These are phyloP conservation scores for Picochlorum sp. DNA, from an alignment of 139 green algal genomes.

Conservation along the genomic window DNA sequence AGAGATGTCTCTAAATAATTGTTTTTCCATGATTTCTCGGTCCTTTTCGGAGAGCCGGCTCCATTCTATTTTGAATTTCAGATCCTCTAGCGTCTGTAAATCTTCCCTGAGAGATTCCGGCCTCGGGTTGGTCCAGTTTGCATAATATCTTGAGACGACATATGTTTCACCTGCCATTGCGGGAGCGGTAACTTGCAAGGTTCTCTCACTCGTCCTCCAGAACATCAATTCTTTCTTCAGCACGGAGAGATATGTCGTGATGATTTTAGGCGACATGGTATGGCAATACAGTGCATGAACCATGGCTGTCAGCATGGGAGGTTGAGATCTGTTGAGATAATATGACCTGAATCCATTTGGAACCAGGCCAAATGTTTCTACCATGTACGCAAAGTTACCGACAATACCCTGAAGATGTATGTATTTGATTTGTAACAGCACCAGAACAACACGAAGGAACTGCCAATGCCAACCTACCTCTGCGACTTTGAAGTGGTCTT, in stretches of 20 bases:
- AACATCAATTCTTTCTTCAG: constrained; percentile 67
- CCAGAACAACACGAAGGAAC: not conserved
- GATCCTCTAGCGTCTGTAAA: not conserved
- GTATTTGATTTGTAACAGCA: not conserved
- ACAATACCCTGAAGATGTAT: constrained; percentile 28
- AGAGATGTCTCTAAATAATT: constrained; percentile 72
- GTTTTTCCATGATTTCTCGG: not conserved
- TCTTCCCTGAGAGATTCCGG: constrained; percentile 73
- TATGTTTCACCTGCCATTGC: constrained; percentile 18
- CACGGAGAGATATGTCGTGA: constrained; percentile 44
- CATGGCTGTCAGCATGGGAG: constrained; percentile 63
- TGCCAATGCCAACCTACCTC: not conserved
- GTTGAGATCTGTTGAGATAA: constrained; percentile 91
- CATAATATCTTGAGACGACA: constrained; percentile 66
- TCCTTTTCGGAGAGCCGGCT: not conserved
- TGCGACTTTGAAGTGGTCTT: constrained; percentile 21
- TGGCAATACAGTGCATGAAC: constrained; percentile 39
- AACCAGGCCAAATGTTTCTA: constrained; percentile 63
- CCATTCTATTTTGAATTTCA: not conserved
- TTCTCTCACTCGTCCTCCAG: constrained; percentile 44
- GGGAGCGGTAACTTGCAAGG: constrained; percentile 12
- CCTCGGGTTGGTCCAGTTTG: constrained; percentile 55
- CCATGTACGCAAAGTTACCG: constrained; percentile 62
- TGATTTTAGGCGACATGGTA: constrained; percentile 20
- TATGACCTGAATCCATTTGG: constrained; percentile 86